Evolutionary conservation across 495 filamentous ascomycete genomes (phyloP).

Genomic region (Parachaetomium inaequale): DNA sequence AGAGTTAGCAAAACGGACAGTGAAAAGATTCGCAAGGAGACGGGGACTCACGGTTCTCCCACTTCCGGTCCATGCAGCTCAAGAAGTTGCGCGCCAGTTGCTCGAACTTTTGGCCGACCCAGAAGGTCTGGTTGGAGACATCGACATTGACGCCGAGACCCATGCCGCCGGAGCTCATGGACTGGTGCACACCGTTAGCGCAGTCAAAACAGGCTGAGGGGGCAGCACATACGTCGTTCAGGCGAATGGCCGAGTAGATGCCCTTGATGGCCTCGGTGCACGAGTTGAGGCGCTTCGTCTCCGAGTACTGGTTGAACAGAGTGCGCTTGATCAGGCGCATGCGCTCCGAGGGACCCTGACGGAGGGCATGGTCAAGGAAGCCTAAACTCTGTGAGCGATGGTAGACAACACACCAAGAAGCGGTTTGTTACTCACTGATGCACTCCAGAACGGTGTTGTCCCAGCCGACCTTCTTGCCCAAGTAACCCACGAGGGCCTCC

Average conservation of each 20-base stretch:
- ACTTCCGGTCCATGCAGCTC: conserved; percentile 12
- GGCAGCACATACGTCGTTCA: conserved; percentile 39
- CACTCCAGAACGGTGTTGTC: conserved; percentile 67
- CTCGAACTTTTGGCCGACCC: conserved; percentile 44
- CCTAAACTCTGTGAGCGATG: conserved; percentile 14
- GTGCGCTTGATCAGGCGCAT: conserved; percentile 69
- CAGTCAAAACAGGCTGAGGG: background rate
- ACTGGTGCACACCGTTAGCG: conserved; percentile 21
- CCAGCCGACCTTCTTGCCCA: conserved; percentile 55
- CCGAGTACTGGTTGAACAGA: conserved; percentile 58
- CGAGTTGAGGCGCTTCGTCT: conserved; percentile 16
- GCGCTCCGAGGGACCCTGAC: conserved; percentile 63
- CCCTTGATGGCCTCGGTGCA: conserved; percentile 74
- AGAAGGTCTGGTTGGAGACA: conserved; percentile 75
- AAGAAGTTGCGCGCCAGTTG: conserved; percentile 29
- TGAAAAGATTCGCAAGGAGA: background rate
- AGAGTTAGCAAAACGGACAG: background rate
- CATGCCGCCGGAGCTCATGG: conserved; percentile 42
- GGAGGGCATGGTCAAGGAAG: conserved; percentile 85
- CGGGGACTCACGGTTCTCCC: conserved; percentile 10
- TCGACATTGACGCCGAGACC: conserved; percentile 78
- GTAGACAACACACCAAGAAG: background rate
- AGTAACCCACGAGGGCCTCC: conserved; percentile 58
- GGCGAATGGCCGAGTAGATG: conserved; percentile 74
- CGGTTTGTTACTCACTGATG: conserved; percentile 49